Evolutionary conservation across 257 asterid genomes (phyloP).

Genomic region (Solanum megistacrolobum): DNA sequence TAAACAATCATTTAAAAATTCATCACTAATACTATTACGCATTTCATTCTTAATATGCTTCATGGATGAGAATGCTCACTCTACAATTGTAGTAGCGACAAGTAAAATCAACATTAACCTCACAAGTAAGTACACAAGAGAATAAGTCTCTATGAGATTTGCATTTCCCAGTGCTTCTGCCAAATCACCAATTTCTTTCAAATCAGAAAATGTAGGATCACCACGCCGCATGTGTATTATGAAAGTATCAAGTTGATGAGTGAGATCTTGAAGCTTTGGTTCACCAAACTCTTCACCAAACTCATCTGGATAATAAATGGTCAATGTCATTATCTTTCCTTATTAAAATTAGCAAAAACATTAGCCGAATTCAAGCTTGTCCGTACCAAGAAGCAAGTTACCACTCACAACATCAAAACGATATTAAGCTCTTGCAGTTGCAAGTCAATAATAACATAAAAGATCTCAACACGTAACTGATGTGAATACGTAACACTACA

Average conservation of each 20-base stretch:
- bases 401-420: not conserved
- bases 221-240: not conserved
- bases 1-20: not conserved
- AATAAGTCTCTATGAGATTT: no score
- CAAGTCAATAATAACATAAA: not conserved
- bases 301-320: not conserved
- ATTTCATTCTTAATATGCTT: not conserved
- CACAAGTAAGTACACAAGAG: not conserved
- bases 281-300: not conserved
- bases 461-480: not conserved
- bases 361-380: not conserved
- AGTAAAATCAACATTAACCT: not conserved
- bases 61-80: not conserved
- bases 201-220: not conserved
- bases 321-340: not conserved
- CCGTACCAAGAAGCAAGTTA: not conserved
- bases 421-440: not conserved
- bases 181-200: not conserved
- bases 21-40: not conserved
- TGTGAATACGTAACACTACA: not conserved
- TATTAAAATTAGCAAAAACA: not conserved
- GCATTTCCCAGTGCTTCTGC: not conserved
- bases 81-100: not conserved
- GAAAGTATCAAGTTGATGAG: not conserved
- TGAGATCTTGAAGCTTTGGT: not conserved